These are phyloP conservation scores for Trypanosomatidae sp. DNA, from an alignment of 208 protist genomes.

Conservation along the genomic window DNA sequence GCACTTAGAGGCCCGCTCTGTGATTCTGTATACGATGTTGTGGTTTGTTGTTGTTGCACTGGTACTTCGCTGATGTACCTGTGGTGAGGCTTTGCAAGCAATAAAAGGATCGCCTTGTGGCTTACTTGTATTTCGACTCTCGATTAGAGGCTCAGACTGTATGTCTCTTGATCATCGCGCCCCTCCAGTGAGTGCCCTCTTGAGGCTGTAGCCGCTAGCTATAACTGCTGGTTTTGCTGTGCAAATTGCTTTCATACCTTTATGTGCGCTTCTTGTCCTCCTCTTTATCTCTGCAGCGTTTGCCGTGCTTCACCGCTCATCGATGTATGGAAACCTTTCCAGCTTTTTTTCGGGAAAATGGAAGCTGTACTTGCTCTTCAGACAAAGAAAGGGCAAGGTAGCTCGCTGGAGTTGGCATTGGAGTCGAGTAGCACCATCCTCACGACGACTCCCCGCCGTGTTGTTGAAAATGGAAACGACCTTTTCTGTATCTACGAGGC, in stretches of 20 bases:
- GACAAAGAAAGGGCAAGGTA: slow-evolving; percentile 5
- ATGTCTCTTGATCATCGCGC: background rate
- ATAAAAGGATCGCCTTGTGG: background rate
- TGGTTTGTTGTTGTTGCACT: background rate
- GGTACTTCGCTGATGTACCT: background rate
- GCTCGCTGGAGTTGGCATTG: slow-evolving; percentile 1
- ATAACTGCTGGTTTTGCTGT: background rate
- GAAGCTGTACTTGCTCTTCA: slow-evolving; percentile 22
- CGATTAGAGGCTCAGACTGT: background rate
- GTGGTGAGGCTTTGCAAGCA: background rate
- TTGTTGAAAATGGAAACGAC: slow-evolving; percentile 27
- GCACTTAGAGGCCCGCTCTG: background rate
- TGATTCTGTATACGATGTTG: background rate
- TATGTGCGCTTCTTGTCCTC: background rate
- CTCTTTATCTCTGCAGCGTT: background rate
- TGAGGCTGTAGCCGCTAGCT: background rate
- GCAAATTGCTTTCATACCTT: background rate
- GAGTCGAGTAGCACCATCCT: slow-evolving; percentile 14
- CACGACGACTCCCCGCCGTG: slow-evolving; percentile 1
- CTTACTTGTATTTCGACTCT: background rate
- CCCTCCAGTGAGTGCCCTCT: background rate
- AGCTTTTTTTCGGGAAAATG: slow-evolving; percentile 7
- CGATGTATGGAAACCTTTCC: background rate
- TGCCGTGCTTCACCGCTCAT: background rate
- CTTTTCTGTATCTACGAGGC: slow-evolving; percentile 28